Base-by-base conservation (phyloP, 768 basidiomycete species). In the Lentinula detonsa region DNA sequence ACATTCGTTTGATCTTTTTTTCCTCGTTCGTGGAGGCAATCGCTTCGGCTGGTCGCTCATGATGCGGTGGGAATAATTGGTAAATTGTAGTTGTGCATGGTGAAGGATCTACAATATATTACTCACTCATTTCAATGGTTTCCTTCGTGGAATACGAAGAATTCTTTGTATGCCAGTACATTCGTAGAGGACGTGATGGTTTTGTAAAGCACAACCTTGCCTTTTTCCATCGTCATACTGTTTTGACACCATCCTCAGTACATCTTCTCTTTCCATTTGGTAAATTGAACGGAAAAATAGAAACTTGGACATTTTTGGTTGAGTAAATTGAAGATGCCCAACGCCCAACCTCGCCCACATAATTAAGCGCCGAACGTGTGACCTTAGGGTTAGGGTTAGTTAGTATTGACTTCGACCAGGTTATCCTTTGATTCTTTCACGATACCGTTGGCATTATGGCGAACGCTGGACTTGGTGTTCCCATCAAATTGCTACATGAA, bases 401-500 rank as follows among this genome's bases (percentile, higher is more conserved):
- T 3, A 28, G 28, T 4, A 16, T 23, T 7, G 10, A 23, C 16
- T 50, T 50, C 9, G 3, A 39, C 13, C 28, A 3, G 28, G 49
- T 13, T 9, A 21, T 10, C 11, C n/a, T n/a, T 45, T 15, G n/a
- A 18, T 18, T 58, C 57, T 58, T 8, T 42, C 28, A 21, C 45
- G 9, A 43, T 18, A 45, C 6, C 40, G 18, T 23, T 39, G 51
- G n/a, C 31, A 76, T 70, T 60, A 82, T 82, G 81, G 75, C 78
- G 46, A 81, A 67, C 65, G 71, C 86, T 72, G 86, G 92, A 64
- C 83, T 97, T 63, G 95, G 95, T 72, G 91, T 98, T 61, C 96
- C 96, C 63, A 91, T 97, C 65, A 98, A 98, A 74, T 85, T 99
- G 54, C 80, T 98, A 48, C 96, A 98, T 70, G 97, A 98, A 78